Evolutionary conservation across 768 basidiomycete species (phyloP).

Genomic region (Termitomyces sp.): DNA sequence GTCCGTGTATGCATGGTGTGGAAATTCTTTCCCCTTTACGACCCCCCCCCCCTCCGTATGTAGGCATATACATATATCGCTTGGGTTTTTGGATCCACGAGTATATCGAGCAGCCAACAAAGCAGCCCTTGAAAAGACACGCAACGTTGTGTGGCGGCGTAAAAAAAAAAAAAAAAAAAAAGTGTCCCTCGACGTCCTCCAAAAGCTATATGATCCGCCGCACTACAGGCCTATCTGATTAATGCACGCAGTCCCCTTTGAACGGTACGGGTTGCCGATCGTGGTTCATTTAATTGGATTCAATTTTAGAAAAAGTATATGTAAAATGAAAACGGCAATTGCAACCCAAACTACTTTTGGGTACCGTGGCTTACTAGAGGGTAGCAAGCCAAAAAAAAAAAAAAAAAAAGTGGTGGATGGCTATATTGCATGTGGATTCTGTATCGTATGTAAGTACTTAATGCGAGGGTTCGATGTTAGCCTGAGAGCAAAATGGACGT

Average conservation of each 20-base stretch:
- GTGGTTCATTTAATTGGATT: neutral
- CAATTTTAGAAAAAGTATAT: no score
- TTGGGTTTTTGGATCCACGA: no score
- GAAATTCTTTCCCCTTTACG: no score
- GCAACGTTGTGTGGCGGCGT: slow-evolving; percentile 10
- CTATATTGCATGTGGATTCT: no score
- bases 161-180: no score
- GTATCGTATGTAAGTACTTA: slow-evolving; percentile 5
- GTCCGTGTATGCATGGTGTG: no score
- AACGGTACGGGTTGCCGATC: neutral
- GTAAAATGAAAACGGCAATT: neutral
- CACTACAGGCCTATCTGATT: slow-evolving; percentile 2
- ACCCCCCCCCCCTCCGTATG: no score
- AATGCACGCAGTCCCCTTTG: slow-evolving; percentile 1
- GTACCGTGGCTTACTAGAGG: no score
- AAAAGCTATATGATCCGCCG: neutral
- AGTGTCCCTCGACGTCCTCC: neutral
- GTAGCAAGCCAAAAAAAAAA: no score
- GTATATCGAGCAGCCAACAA: neutral
- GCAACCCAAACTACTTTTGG: no score
- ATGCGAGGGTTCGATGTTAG: slow-evolving; percentile 10
- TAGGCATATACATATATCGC: no score
- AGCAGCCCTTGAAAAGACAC: neutral
- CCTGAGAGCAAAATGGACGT: slow-evolving; percentile 25
- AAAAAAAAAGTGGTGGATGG: no score